These are phyloP conservation scores for Diospyros kaki DNA, from an alignment of 148 eudicot genomes.

Conservation along the genomic window DNA sequence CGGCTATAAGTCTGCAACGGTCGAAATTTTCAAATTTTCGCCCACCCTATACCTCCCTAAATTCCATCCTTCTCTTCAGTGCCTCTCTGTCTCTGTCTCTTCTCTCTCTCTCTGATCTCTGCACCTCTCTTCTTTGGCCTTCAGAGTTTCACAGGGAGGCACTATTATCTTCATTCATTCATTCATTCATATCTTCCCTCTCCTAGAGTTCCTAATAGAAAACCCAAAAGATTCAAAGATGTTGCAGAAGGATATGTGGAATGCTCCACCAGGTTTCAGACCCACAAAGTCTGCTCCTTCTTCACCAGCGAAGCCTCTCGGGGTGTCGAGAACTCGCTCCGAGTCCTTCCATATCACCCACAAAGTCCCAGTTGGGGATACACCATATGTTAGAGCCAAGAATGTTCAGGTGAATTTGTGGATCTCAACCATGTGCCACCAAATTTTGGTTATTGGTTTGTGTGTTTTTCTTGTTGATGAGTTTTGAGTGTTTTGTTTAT, in stretches of 20 bases:
- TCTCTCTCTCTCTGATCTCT: constrained; percentile 18
- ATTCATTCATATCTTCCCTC: constrained; percentile 6
- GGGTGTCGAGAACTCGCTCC: constrained; percentile 69
- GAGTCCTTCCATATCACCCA: constrained; percentile 85
- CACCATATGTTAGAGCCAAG: constrained; percentile 94
- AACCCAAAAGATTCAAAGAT: constrained; percentile 23
- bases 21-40: constrained; percentile 30
- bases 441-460: not conserved
- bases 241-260: constrained; percentile 82
- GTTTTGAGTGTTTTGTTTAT: constrained; percentile 6
- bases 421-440: not conserved
- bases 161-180: not conserved
- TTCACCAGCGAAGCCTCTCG: constrained; percentile 87
- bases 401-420: constrained; percentile 69
- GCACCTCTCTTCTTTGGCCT: constrained; percentile 9
- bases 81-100: constrained; percentile 19
- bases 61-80: constrained; percentile 15
- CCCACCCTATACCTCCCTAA: constrained; percentile 13
- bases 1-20: constrained; percentile 65
- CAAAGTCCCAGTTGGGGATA: constrained; percentile 87
- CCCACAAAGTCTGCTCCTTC: constrained; percentile 81
- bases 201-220: not conserved
- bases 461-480: not conserved
- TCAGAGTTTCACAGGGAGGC: not conserved
- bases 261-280: constrained; percentile 79